Percentiles rank a stretch among this genome's conserved stretches.
These are phyloP conservation scores for Mycena vitilis DNA, from an alignment of 768 basidiomycete species.

Conservation along the genomic window DNA sequence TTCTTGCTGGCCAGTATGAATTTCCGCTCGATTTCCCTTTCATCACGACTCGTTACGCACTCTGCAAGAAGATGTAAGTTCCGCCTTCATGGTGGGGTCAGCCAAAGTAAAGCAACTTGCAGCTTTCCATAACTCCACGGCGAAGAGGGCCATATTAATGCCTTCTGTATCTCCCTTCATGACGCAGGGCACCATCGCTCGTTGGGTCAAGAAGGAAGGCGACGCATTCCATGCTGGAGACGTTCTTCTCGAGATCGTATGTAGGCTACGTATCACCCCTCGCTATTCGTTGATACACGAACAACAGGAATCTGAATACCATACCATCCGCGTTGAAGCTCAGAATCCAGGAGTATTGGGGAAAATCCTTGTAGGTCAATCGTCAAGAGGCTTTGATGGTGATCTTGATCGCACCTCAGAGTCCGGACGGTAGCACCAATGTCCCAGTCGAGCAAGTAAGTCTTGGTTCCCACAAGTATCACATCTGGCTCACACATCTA, in stretches of 20 bases:
- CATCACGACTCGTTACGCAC: conserved; percentile 4
- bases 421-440: conserved; percentile 36
- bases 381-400: background rate
- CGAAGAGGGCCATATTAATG: conserved; percentile 64
- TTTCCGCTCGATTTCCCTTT: conserved; percentile 8
- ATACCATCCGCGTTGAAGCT: conserved; percentile 91
- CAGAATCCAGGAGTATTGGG: conserved; percentile 87
- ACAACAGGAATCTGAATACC: conserved; percentile 76
- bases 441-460: conserved; percentile 70
- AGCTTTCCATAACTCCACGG: conserved; percentile 52
- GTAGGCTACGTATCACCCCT: conserved; percentile 29
- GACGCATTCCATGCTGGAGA: conserved; percentile 79
- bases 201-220: conserved; percentile 85
- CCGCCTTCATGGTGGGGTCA: background rate
- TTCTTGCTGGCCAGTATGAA: conserved; percentile 20
- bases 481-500: background rate
- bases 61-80: conserved; percentile 17
- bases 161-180: conserved; percentile 93
- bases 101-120: background rate
- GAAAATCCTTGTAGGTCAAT: conserved; percentile 78
- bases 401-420: background rate
- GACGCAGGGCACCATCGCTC: conserved; percentile 84
- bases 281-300: background rate
- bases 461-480: background rate
- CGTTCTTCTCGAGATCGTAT: conserved; percentile 80